Evolutionary conservation across 306 rosid species (phyloP).

Genomic region (Prunus dulcis): DNA sequence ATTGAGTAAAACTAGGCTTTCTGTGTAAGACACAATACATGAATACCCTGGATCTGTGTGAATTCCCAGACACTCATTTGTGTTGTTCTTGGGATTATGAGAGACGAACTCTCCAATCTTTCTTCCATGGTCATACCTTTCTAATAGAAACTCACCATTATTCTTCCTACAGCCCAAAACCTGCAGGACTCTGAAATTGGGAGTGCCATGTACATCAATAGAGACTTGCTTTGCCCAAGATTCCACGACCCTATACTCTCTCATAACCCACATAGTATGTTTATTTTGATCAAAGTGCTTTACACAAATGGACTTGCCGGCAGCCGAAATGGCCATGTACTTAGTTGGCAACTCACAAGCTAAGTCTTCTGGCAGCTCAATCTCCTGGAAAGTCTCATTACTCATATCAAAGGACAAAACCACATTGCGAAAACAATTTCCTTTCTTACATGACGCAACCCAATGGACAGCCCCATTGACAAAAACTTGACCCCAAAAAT

Average conservation of each 20-base stretch:
- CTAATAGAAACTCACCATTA: not conserved
- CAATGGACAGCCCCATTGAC: slow-evolving; percentile 17
- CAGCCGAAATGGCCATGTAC: not conserved
- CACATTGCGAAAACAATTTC: not conserved
- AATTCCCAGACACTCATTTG: not conserved
- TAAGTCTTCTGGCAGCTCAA: not conserved
- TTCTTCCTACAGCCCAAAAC: slow-evolving; percentile 3
- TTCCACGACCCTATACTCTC: slow-evolving; percentile 8
- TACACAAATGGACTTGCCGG: not conserved
- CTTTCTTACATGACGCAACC: not conserved
- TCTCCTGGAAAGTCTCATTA: slow-evolving; percentile 6
- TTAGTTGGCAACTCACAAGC: not conserved
- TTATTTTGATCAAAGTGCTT: not conserved
- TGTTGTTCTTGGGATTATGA: not conserved
- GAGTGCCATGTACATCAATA: not conserved
- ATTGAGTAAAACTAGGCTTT: slow-evolving; percentile 8
- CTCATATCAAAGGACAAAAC: slow-evolving; percentile 3
- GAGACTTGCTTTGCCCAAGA: slow-evolving; percentile 19
- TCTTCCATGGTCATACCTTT: not conserved
- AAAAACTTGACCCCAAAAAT: not conserved
- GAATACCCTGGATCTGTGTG: slow-evolving; percentile 4
- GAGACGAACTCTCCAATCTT: slow-evolving; percentile 12
- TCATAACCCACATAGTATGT: slow-evolving; percentile 5
- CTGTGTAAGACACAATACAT: not conserved
- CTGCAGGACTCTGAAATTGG: not conserved